phyloP scores from a whole-genome alignment of 345 rosid genomes.

The Schrenkiella parvula region DNA sequence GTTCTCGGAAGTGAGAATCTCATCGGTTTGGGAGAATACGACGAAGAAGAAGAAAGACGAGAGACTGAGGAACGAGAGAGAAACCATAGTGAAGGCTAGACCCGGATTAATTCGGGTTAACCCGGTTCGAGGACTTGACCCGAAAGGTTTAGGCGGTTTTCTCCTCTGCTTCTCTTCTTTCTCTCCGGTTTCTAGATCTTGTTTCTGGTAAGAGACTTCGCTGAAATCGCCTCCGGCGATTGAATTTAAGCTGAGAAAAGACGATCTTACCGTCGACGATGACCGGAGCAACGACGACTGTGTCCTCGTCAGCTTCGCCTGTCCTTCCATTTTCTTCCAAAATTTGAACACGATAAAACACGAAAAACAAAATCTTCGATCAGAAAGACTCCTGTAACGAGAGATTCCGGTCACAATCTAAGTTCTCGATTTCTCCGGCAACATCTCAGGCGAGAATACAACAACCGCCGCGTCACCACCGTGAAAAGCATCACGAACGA shows the following conservation, averaged over 20 bases:
- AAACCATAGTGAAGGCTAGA: constrained; percentile 51
- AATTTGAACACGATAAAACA: neutral
- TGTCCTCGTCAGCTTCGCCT: constrained; percentile 69
- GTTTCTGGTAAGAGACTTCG: constrained; percentile 13
- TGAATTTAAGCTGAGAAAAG: constrained; percentile 65
- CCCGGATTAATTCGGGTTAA: constrained; percentile 51
- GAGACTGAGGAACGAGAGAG: constrained; percentile 45
- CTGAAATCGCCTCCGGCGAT: constrained; percentile 50
- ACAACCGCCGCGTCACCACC: constrained; percentile 11
- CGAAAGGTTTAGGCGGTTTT: constrained; percentile 36
- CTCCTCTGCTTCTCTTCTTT: constrained; percentile 44
- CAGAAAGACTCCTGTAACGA: constrained; percentile 39
- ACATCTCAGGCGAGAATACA: constrained; percentile 38
- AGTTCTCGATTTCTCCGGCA: constrained; percentile 38
- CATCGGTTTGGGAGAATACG: constrained; percentile 55
- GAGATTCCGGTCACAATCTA: constrained; percentile 42
- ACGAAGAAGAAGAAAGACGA: constrained; percentile 53
- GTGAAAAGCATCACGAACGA: constrained; percentile 19
- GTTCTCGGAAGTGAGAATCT: constrained; percentile 70
- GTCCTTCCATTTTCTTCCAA: constrained; percentile 48
- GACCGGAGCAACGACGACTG: constrained; percentile 87
- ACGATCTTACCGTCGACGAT: constrained; percentile 73
- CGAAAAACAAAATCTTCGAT: neutral
- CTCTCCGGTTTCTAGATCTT: constrained; percentile 33
- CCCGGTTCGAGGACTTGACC: constrained; percentile 49